Evolutionary conservation across 2,329 filamentous ascomycete species (phyloP).

Genomic region (Pestalotiopsis sp.): DNA sequence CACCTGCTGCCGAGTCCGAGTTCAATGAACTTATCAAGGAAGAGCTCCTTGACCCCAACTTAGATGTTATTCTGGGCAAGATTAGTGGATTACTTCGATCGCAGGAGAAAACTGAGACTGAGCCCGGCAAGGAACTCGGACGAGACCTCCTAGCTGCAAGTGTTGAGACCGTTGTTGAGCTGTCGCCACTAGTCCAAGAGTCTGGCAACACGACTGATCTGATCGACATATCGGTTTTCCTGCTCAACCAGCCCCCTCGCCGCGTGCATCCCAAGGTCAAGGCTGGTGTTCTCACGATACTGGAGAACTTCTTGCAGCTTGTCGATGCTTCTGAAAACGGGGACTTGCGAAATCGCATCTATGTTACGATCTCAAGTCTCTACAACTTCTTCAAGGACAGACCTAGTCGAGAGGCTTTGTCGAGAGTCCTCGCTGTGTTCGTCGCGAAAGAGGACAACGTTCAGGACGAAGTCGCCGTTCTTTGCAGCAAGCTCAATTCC

Average conservation of each 20-base stretch:
- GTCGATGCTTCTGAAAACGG: slow-evolving; percentile 58
- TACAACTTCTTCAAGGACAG: slow-evolving; percentile 91
- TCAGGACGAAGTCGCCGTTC: slow-evolving; percentile 58
- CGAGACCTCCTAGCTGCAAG: slow-evolving; percentile 79
- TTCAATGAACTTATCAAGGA: slow-evolving; percentile 58
- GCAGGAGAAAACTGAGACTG: slow-evolving; percentile 31
- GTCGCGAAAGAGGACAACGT: slow-evolving; percentile 65
- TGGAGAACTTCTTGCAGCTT: slow-evolving; percentile 78
- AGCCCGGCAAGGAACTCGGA: slow-evolving; percentile 45
- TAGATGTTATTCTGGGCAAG: slow-evolving; percentile 64
- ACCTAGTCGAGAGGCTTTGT: slow-evolving; percentile 73
- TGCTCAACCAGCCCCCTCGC: slow-evolving; percentile 83
- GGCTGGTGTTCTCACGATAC: slow-evolving; percentile 74
- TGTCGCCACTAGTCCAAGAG: slow-evolving; percentile 71
- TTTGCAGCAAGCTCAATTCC: slow-evolving; percentile 83
- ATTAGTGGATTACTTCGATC: slow-evolving; percentile 69
- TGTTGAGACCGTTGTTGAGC: slow-evolving; percentile 76
- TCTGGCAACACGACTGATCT: slow-evolving; percentile 74
- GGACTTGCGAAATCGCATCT: slow-evolving; percentile 66
- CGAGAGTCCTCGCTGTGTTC: slow-evolving; percentile 72
- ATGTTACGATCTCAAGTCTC: slow-evolving; percentile 74
- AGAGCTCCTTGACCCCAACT: slow-evolving; percentile 58
- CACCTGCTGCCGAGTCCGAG: slow-evolving; percentile 56
- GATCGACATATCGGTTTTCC: slow-evolving; percentile 76
- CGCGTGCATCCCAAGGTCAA: slow-evolving; percentile 84